Conservation (phyloP, 331 rosid species). For the Erythrophleum ivorense region DNA sequence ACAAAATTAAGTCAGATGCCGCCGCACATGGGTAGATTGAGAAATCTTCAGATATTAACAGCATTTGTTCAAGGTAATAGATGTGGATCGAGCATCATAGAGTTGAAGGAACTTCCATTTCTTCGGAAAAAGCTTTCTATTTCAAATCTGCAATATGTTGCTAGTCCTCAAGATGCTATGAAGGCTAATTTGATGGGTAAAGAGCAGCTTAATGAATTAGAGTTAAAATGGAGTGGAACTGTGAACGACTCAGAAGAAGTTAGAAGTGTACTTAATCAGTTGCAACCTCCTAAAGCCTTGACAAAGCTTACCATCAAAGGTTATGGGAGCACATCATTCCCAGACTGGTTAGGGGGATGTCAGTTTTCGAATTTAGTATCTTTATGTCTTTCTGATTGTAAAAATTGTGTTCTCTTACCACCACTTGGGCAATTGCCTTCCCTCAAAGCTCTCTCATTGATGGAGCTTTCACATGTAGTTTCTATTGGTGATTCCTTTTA, state of each 20-base stretch:
- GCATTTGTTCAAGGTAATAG: slow-evolving; percentile 17
- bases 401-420: slow-evolving; percentile 41
- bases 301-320: slow-evolving; percentile 30
- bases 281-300: slow-evolving; percentile 38
- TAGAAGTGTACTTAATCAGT: slow-evolving; percentile 27
- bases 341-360: slow-evolving; percentile 44
- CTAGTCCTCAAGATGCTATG: slow-evolving; percentile 13
- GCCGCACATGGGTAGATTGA: slow-evolving; percentile 16
- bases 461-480: slow-evolving; percentile 32
- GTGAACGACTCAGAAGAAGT: slow-evolving; percentile 4
- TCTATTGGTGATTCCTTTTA: slow-evolving; percentile 38
- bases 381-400: slow-evolving; percentile 35
- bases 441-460: slow-evolving; percentile 40
- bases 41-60: slow-evolving; percentile 34
- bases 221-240: slow-evolving; percentile 36
- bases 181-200: slow-evolving; percentile 31
- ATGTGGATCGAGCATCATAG: slow-evolving; percentile 31
- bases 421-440: slow-evolving; percentile 51
- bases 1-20: slow-evolving; percentile 30
- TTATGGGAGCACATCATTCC: slow-evolving; percentile 48
- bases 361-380: slow-evolving; percentile 31
- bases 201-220: slow-evolving; percentile 28
- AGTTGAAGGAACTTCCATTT: slow-evolving; percentile 29
- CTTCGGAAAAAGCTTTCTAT: slow-evolving; percentile 35
- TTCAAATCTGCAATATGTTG: slow-evolving; percentile 36